These are phyloP conservation scores for Bothriochloa decipiens DNA, from an alignment of 176 grass and related monocot genomes.

Conservation along the genomic window DNA sequence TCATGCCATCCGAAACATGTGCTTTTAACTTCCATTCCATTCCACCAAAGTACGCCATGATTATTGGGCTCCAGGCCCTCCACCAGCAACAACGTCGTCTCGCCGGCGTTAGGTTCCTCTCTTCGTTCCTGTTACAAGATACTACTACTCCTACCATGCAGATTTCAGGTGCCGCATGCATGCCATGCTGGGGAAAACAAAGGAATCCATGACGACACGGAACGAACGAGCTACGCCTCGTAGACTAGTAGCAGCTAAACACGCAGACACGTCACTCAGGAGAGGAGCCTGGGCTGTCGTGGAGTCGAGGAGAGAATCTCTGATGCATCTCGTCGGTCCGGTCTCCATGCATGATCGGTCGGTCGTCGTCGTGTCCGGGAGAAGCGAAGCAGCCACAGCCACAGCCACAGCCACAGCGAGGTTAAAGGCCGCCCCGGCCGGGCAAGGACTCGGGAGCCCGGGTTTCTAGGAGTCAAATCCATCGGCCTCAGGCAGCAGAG, in stretches of 20 bases:
- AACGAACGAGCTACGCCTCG: not conserved
- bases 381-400: no score
- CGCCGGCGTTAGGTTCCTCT: not conserved
- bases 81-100: not conserved
- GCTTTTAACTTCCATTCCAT: not conserved
- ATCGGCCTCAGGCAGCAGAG: no score
- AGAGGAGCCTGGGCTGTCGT: no score
- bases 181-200: no score
- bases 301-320: slow-evolving; percentile 48
- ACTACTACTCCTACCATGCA: not conserved
- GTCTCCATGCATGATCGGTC: slow-evolving; percentile 1
- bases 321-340: not conserved
- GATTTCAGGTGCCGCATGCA: not conserved
- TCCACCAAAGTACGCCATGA: not conserved
- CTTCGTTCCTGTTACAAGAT: not conserved
- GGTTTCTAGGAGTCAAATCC: slow-evolving; percentile 64
- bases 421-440: not conserved
- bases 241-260: not conserved
- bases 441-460: slow-evolving; percentile 40
- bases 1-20: not conserved
- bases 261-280: not conserved
- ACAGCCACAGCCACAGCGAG: no score
- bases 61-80: not conserved
- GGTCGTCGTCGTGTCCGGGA: slow-evolving; percentile 44
- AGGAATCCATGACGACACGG: slow-evolving; percentile 48